Percentiles rank a stretch among this genome's conserved stretches.
phyloP scores from a whole-genome alignment of 2,329 filamentous ascomycete genomes.

The Zopfia rhizophila region DNA sequence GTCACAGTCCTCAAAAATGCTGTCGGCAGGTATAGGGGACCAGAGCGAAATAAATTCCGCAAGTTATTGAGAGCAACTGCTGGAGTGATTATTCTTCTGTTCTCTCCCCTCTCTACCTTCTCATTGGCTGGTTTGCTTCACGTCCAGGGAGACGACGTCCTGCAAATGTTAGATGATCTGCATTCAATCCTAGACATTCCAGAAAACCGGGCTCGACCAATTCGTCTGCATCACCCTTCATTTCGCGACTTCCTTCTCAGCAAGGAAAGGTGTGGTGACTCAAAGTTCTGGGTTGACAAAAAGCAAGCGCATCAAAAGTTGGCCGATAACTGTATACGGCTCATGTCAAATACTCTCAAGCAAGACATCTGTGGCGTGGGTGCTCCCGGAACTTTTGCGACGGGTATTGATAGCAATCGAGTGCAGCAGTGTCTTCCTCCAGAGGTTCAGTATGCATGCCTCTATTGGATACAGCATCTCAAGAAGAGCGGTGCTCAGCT shows the following conservation, averaged over 20 bases:
- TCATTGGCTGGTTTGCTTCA: too few species aligned
- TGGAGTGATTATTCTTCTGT: too few species aligned
- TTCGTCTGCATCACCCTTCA: slow-evolving; percentile 22
- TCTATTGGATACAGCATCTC: slow-evolving; percentile 14
- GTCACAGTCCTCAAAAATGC: too few species aligned
- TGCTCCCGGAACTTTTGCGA: neutral
- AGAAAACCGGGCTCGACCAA: slow-evolving; percentile 1
- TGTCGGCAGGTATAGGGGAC: too few species aligned
- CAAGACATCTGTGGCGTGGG: slow-evolving; percentile 8
- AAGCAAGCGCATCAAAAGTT: slow-evolving; percentile 7
- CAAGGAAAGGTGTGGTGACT: slow-evolving; percentile 19
- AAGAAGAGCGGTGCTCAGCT: neutral
- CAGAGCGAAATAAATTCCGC: too few species aligned
- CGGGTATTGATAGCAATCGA: neutral
- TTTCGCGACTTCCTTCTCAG: slow-evolving; percentile 25
- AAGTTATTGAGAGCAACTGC: too few species aligned
- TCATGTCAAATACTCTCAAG: slow-evolving; percentile 9
- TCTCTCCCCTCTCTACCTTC: too few species aligned
- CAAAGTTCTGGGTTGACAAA: slow-evolving; percentile 49
- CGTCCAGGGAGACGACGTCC: too few species aligned
- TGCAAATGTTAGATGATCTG: slow-evolving; percentile 11
- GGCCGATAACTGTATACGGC: neutral
- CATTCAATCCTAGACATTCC: slow-evolving; percentile 24
- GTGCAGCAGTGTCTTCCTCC: slow-evolving; percentile 7
- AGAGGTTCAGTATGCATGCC: too few species aligned